Percentiles rank a stretch among this genome's conserved stretches.
Conservation (phyloP, 768 basidiomycete species). For the Piloderma croceum region DNA sequence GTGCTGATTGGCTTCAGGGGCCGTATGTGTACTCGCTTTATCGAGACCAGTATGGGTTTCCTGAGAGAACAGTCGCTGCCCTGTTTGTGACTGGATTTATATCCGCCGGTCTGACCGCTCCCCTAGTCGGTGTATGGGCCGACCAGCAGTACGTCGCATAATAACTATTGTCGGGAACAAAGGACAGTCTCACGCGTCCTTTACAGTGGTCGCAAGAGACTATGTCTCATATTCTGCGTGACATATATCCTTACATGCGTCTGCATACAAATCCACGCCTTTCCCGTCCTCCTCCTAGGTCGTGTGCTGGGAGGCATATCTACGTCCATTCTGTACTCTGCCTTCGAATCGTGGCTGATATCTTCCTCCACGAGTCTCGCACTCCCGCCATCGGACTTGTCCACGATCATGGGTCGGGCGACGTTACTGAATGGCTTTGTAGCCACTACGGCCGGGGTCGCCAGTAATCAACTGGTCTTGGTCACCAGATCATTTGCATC, state of each 20-base stretch:
- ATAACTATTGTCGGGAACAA: background rate
- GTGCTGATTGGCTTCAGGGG: conserved; percentile 76
- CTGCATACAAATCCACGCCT: conserved; percentile 49
- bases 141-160: conserved; percentile 56
- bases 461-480: conserved; percentile 60
- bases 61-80: conserved; percentile 59
- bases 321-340: conserved; percentile 70
- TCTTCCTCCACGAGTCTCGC: conserved; percentile 49
- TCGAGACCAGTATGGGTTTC: conserved; percentile 57
- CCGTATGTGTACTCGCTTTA: conserved; percentile 77
- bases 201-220: conserved; percentile 55
- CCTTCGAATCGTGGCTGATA: conserved; percentile 75
- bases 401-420: conserved; percentile 66
- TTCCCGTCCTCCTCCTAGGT: conserved; percentile 58
- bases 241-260: conserved; percentile 57
- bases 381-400: conserved; percentile 54
- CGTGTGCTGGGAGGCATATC: conserved; percentile 66
- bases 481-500: conserved; percentile 46
- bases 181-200: background rate
- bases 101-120: conserved; percentile 63
- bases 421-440: conserved; percentile 71
- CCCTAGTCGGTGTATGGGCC: conserved; percentile 71
- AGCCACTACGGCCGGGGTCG: conserved; percentile 60
- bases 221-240: conserved; percentile 69
- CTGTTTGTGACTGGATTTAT: conserved; percentile 77